These are phyloP conservation scores for Stephania cephalantha DNA, from an alignment of 164 flowering plant genomes.

Conservation along the genomic window DNA sequence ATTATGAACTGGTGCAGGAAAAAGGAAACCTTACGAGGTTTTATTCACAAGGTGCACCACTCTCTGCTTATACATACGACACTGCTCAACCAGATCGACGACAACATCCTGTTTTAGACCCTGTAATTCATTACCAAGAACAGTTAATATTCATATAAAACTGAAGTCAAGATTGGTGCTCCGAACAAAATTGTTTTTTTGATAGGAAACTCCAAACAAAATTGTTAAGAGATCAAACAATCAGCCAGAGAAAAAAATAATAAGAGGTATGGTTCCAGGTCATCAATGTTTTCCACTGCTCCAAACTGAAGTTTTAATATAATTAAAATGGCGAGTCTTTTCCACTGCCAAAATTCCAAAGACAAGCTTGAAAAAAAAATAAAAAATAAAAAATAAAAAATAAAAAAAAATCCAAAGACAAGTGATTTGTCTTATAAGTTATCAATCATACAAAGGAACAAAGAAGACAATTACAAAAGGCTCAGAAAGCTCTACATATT, in stretches of 20 bases:
- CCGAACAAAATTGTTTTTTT: not conserved
- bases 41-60: slow-evolving; percentile 93
- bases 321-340: not conserved
- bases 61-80: slow-evolving; percentile 88
- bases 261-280: not conserved
- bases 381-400: too few relatives aligned
- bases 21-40: slow-evolving; percentile 59
- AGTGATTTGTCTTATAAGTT: not conserved
- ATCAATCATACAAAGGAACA: not conserved
- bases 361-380: not conserved
- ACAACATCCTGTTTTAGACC: slow-evolving; percentile 87
- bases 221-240: not conserved
- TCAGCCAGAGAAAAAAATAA: not conserved
- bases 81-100: slow-evolving; percentile 90
- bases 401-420: not conserved
- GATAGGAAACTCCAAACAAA: not conserved
- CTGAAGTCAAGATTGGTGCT: not conserved
- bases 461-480: not conserved
- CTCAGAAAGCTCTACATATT: not conserved
- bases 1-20: slow-evolving; percentile 3
- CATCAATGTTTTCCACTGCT: not conserved
- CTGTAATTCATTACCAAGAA: slow-evolving; percentile 34
- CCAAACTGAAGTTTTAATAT: not conserved
- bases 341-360: not conserved
- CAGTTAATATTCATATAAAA: not conserved